Evolutionary conservation across 2,329 filamentous ascomycete species (phyloP).

Genomic region (Aspergillus proliferans): DNA sequence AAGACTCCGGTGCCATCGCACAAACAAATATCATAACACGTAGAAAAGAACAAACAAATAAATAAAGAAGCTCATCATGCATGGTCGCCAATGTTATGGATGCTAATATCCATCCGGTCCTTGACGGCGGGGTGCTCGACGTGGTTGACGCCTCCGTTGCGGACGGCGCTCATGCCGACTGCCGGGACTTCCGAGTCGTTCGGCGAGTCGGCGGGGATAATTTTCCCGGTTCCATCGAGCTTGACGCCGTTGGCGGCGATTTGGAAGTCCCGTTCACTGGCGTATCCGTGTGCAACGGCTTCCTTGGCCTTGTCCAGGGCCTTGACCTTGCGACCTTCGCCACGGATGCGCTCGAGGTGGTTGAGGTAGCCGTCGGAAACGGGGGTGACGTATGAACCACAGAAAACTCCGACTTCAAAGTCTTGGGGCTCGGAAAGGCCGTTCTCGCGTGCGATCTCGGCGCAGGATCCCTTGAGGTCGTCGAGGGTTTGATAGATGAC

Average conservation of each 20-base stretch:
- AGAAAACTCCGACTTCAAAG: constrained; percentile 91
- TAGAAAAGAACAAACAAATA: not conserved
- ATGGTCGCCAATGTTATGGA: constrained; percentile 53
- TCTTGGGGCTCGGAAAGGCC: constrained; percentile 49
- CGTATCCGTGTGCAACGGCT: constrained; percentile 58
- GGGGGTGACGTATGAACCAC: constrained; percentile 75
- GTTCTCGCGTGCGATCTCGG: constrained; percentile 56
- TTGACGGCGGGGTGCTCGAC: constrained; percentile 38
- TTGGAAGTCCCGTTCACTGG: constrained; percentile 54
- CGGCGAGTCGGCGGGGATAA: constrained; percentile 44
- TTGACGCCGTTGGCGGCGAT: constrained; percentile 58
- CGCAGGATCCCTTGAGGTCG: constrained; percentile 74
- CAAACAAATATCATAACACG: no score
- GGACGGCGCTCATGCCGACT: constrained; percentile 15
- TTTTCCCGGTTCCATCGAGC: constrained; percentile 51
- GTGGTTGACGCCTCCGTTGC: constrained; percentile 18
- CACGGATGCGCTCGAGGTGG: constrained; percentile 65
- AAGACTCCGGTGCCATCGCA: no score
- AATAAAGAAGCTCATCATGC: constrained; percentile 12
- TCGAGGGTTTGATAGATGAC: constrained; percentile 72
- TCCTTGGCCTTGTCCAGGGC: constrained; percentile 59
- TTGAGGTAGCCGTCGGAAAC: constrained; percentile 77
- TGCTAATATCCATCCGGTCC: constrained; percentile 54
- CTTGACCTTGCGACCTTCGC: constrained; percentile 63
- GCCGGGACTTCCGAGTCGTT: constrained; percentile 18